Conservation (phyloP, 306 rosid species). For the Gleditsia sinensis region DNA sequence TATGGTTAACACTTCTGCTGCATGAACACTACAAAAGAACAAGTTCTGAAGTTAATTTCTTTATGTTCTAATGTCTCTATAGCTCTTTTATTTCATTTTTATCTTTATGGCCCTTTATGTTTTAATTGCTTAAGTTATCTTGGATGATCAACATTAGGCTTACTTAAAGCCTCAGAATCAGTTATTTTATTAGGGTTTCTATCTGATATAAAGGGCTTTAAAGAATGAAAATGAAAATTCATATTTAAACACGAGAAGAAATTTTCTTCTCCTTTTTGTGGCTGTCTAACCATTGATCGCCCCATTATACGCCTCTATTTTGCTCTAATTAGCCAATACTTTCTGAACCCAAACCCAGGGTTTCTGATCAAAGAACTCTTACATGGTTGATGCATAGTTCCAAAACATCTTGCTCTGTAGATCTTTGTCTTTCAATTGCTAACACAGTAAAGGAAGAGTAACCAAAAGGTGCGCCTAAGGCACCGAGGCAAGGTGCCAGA, state of each 20-base stretch:
- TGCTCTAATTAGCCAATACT: background rate
- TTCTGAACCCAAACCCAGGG: background rate
- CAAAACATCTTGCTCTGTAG: background rate
- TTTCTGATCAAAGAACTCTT: background rate
- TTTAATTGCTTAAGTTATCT: background rate
- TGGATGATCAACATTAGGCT: no score
- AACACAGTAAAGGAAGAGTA: background rate
- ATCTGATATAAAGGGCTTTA: no score
- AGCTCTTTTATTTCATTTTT: no score
- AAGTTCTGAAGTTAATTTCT: background rate
- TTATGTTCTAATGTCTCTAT: background rate
- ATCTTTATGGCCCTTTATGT: background rate
- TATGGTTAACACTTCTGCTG: background rate
- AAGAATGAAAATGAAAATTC: background rate
- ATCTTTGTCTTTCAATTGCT: background rate
- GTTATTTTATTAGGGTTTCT: no score
- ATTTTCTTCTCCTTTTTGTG: background rate
- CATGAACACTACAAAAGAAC: background rate
- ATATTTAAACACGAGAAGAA: background rate
- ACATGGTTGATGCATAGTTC: background rate
- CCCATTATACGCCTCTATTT: background rate
- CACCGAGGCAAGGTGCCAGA: no score
- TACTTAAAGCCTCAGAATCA: no score
- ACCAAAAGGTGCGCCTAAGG: no score
- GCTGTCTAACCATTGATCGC: background rate